These are phyloP conservation scores for Rhododendron griersonianum DNA, from an alignment of 148 eudicot species.

Conservation along the genomic window DNA sequence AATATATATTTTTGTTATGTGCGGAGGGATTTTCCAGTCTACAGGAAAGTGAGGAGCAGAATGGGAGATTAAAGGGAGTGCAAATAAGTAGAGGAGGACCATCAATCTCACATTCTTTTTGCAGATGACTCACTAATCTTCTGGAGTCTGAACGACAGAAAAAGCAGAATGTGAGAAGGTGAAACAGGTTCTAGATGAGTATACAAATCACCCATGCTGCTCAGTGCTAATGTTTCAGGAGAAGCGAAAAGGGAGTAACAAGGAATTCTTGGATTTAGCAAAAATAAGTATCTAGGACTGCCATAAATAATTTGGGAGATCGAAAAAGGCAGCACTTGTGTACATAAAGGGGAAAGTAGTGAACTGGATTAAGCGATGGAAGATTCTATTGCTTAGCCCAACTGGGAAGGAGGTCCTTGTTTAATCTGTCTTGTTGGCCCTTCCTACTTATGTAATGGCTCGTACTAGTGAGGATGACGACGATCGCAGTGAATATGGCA, in stretches of 20 bases:
- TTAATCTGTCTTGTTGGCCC: background rate
- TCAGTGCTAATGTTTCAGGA: background rate
- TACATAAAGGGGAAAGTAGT: background rate
- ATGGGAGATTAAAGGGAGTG: too few species aligned
- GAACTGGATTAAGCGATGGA: background rate
- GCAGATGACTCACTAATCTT: too few species aligned
- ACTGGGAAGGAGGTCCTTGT: background rate
- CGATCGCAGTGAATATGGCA: background rate
- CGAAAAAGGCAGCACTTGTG: background rate
- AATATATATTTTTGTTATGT: too few species aligned
- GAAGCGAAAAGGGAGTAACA: background rate
- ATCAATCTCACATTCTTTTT: too few species aligned
- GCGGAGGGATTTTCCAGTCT: too few species aligned
- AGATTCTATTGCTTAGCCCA: background rate
- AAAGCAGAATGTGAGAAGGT: too few species aligned
- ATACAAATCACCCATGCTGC: background rate
- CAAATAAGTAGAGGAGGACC: too few species aligned
- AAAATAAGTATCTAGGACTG: background rate
- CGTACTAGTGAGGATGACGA: background rate
- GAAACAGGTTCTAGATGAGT: too few species aligned
- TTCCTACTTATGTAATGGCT: background rate
- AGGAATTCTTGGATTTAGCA: background rate
- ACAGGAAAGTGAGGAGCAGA: too few species aligned
- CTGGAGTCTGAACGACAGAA: too few species aligned
- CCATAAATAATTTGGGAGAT: background rate